Conservation (phyloP, 176 grass and related monocot genomes). For the Themeda triandra region DNA sequence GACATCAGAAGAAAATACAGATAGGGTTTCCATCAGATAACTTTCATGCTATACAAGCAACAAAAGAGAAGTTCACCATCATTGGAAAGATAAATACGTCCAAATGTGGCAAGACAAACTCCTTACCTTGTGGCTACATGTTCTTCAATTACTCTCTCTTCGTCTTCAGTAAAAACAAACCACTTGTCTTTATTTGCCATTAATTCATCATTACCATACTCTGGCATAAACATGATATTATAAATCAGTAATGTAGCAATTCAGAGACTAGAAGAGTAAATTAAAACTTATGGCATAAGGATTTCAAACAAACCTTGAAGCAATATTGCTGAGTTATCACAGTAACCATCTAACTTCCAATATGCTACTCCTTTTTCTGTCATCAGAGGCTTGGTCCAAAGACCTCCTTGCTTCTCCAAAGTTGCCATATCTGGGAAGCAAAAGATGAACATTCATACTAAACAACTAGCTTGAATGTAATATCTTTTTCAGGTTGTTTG, state of each 20-base stretch:
- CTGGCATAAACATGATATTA: conserved; percentile 30
- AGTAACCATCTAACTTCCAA: conserved; percentile 42
- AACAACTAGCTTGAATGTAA: background rate
- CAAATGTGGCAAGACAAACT: background rate
- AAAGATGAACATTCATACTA: conserved; percentile 1
- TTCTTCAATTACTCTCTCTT: conserved; percentile 42
- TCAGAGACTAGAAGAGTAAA: background rate
- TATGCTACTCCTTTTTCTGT: conserved; percentile 30
- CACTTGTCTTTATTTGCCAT: conserved; percentile 33
- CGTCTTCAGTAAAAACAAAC: conserved; percentile 40
- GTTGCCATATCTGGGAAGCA: conserved; percentile 27
- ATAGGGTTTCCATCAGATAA: background rate
- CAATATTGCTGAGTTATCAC: conserved; percentile 31
- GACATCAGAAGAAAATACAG: background rate
- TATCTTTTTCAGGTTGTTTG: background rate
- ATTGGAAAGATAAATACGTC: background rate
- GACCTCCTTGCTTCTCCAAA: conserved; percentile 28
- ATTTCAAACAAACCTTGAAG: conserved; percentile 39
- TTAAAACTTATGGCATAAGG: conserved; percentile 1
- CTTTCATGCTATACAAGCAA: background rate
- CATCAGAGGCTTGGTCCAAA: conserved; percentile 55
- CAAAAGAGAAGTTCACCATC: background rate
- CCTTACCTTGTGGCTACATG: conserved; percentile 34
- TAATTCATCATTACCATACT: conserved; percentile 21
- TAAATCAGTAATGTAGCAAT: conserved; percentile 17